These are phyloP conservation scores for Mycena venus DNA, from an alignment of 768 basidiomycete species.

Conservation along the genomic window DNA sequence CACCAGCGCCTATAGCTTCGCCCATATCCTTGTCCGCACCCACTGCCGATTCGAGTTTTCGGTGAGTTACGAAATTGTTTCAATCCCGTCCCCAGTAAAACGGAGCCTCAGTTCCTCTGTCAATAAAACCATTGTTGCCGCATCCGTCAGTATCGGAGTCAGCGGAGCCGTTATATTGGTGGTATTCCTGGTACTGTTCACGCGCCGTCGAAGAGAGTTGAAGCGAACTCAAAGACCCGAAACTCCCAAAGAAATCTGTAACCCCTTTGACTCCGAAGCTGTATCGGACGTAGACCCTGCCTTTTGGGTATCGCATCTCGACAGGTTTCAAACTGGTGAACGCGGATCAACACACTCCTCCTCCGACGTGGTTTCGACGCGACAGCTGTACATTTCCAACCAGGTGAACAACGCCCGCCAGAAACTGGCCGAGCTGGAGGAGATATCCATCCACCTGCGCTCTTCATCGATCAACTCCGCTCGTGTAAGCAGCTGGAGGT, in stretches of 20 bases:
- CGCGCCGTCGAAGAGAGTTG: no score
- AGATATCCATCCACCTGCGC: slow-evolving; percentile 6
- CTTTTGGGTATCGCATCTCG: background rate
- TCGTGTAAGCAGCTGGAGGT: no score
- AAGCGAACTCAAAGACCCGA: background rate
- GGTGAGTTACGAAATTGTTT: no score
- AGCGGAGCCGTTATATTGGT: no score
- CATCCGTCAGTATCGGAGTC: no score
- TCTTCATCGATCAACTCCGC: background rate
- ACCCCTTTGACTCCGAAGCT: background rate
- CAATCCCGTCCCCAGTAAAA: no score
- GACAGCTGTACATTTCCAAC: slow-evolving; percentile 16
- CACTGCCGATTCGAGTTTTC: no score
- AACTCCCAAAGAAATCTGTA: background rate
- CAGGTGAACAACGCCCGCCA: slow-evolving; percentile 8
- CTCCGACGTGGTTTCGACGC: background rate
- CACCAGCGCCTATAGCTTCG: no score
- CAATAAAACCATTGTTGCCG: no score
- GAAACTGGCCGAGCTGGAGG: slow-evolving; percentile 14
- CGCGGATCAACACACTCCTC: background rate
- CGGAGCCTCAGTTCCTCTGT: no score
- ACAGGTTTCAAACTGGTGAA: background rate
- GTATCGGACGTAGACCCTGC: background rate
- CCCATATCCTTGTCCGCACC: no score
- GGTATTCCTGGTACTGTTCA: no score